phyloP scores from a whole-genome alignment of 1,284 basidiomycete species.

The Bondarzewia mesenterica region DNA sequence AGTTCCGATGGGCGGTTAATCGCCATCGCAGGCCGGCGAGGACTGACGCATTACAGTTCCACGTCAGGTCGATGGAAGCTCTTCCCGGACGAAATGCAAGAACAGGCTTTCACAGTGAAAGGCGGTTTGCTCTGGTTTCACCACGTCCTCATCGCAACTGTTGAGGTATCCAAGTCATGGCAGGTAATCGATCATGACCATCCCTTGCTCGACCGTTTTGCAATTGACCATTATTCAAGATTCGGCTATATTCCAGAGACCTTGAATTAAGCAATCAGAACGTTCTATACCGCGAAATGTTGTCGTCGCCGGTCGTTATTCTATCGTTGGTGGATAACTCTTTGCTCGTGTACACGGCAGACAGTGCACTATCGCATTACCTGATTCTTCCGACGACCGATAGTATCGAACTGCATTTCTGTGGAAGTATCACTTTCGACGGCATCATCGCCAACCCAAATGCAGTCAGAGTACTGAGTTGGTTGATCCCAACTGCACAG shows the following conservation, averaged over 20 bases:
- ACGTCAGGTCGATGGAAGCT: conserved; percentile 94
- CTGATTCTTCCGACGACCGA: conserved; percentile 83
- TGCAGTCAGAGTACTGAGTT: conserved; percentile 87
- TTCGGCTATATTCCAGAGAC: conserved; percentile 94
- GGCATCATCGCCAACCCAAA: conserved; percentile 85
- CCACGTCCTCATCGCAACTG: conserved; percentile 88
- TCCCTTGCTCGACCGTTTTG: conserved; percentile 2
- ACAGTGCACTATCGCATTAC: conserved; percentile 93
- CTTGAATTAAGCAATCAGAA: conserved; percentile 83
- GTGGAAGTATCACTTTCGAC: conserved; percentile 92
- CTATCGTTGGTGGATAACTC: conserved; percentile 93
- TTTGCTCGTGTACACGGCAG: conserved; percentile 93
- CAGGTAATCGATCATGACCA: conserved; percentile 44
- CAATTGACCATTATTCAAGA: conserved; percentile 32
- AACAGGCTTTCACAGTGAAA: conserved; percentile 81
- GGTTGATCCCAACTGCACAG: conserved; percentile 93
- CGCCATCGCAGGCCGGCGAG: conserved; percentile 88
- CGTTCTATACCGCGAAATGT: conserved; percentile 76
- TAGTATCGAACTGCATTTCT: conserved; percentile 80
- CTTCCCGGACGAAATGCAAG: conserved; percentile 81
- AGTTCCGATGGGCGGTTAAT: conserved; percentile 88
- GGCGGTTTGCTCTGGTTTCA: conserved; percentile 97
- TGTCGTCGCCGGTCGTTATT: conserved; percentile 74
- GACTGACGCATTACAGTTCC: conserved; percentile 90
- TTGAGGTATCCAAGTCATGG: conserved; percentile 73